These are phyloP conservation scores for Fusarium tupiense DNA, from an alignment of 2,329 filamentous ascomycete species.

Conservation along the genomic window DNA sequence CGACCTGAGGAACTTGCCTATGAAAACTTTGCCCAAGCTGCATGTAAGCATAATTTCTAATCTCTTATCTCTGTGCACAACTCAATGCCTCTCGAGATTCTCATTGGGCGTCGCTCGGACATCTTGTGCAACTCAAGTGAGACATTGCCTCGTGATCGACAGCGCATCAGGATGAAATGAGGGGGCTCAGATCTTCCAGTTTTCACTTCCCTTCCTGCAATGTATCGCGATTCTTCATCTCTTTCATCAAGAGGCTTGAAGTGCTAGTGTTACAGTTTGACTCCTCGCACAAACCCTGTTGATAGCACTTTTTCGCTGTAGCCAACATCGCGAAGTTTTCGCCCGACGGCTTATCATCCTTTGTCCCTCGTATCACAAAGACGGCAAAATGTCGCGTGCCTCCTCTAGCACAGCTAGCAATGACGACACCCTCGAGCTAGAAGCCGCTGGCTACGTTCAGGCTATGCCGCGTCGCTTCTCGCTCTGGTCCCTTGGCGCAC, in stretches of 20 bases:
- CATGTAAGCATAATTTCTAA: neutral
- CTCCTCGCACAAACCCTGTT: neutral
- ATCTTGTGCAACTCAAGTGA: neutral
- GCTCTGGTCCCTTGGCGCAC: constrained; percentile 37
- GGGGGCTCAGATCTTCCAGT: neutral
- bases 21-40: neutral
- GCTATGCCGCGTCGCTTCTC: constrained; percentile 48
- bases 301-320: too few species aligned
- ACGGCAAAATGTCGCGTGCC: neutral
- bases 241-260: neutral
- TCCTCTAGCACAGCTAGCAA: neutral
- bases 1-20: neutral
- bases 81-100: neutral
- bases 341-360: too few species aligned
- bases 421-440: constrained; percentile 43
- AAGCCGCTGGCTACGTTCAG: constrained; percentile 44
- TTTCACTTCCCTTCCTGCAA: neutral
- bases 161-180: neutral
- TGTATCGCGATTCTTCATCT: neutral
- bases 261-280: accelerated
- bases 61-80: neutral
- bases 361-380: neutral
- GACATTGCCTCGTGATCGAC: constrained; percentile 7
- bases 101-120: neutral
- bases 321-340: accelerated